phyloP scores from a whole-genome alignment of 106 monocot species.

The Dioscorea dumetorum region DNA sequence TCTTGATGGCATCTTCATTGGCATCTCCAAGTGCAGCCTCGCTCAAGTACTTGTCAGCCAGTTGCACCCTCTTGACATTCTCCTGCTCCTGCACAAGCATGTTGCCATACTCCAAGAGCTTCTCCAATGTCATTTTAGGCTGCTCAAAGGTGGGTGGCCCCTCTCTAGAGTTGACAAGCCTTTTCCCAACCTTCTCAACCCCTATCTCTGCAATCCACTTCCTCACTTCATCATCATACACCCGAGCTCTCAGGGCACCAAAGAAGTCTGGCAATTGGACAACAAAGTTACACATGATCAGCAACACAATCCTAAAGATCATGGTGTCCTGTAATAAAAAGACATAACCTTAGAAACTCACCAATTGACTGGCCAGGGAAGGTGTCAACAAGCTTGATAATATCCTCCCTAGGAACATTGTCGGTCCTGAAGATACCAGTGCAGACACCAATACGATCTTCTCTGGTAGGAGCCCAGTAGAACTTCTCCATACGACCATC shows the following conservation, averaged over 20 bases:
- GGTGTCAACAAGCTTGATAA: conserved; percentile 39
- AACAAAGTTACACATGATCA: background rate
- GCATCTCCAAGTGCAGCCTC: conserved; percentile 76
- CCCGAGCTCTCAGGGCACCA: conserved; percentile 59
- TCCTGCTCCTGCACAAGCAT: conserved; percentile 71
- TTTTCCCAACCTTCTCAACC: conserved; percentile 37
- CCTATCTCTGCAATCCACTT: conserved; percentile 50
- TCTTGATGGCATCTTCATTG: conserved; percentile 41
- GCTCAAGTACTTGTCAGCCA: conserved; percentile 56
- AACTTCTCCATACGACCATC: conserved; percentile 58
- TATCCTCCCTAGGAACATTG: conserved; percentile 23
- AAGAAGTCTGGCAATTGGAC: conserved; percentile 37
- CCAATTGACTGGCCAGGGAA: conserved; percentile 58
- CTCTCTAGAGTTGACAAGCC: conserved; percentile 57
- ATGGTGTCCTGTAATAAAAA: background rate
- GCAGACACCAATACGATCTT: conserved; percentile 45
- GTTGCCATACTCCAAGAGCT: conserved; percentile 62
- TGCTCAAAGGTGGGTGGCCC: conserved; percentile 54
- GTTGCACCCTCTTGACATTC: conserved; percentile 71
- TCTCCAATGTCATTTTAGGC: conserved; percentile 50
- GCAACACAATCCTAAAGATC: background rate
- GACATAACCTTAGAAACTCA: background rate
- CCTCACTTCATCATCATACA: conserved; percentile 66
- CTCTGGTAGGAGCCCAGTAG: conserved; percentile 51
- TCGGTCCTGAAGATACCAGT: conserved; percentile 39